A percentile compares a stretch with the other conserved stretches of the same genome.
These are phyloP conservation scores for Anthracocystis walkeri DNA, from an alignment of 1,284 basidiomycete species.

Conservation along the genomic window DNA sequence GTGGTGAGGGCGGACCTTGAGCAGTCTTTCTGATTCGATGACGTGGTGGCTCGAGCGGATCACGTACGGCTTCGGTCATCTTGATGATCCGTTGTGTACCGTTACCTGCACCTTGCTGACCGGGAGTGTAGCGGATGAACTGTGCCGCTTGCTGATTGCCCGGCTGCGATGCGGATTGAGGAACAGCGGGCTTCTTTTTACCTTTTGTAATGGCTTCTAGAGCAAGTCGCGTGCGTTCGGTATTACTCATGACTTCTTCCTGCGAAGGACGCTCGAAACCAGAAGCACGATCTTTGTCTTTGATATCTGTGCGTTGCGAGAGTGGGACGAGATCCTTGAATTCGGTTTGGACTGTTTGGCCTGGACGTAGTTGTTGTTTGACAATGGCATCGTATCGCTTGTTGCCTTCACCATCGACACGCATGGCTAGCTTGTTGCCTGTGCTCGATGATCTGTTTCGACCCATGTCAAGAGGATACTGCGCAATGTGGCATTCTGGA, in stretches of 20 bases:
- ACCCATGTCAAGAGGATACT: slow-evolving; percentile 95
- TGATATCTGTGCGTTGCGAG: slow-evolving; percentile 82
- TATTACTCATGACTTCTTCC: slow-evolving; percentile 85
- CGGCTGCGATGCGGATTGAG: slow-evolving; percentile 71
- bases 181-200: slow-evolving; percentile 96
- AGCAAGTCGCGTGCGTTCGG: slow-evolving; percentile 88
- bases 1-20: slow-evolving; percentile 91
- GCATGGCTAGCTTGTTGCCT: slow-evolving; percentile 82
- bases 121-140: slow-evolving; percentile 96
- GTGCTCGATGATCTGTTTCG: slow-evolving; percentile 77
- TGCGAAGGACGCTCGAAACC: slow-evolving; percentile 91
- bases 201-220: slow-evolving; percentile 92
- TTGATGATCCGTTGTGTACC: slow-evolving; percentile 97
- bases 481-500: slow-evolving; percentile 96
- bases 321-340: slow-evolving; percentile 98
- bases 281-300: slow-evolving; percentile 74
- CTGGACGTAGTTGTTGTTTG: slow-evolving; percentile 88
- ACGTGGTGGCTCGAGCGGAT: slow-evolving; percentile 93
- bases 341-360: slow-evolving; percentile 88
- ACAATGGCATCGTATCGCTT: slow-evolving; percentile 98
- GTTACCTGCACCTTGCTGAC: slow-evolving; percentile 77
- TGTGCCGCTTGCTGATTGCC: slow-evolving; percentile 66
- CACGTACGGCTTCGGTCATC: slow-evolving; percentile 83
- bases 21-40: slow-evolving; percentile 99
- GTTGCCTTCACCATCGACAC: slow-evolving; percentile 95